phyloP scores from a whole-genome alignment of 345 rosid genomes.

The Pistacia integerrima region DNA sequence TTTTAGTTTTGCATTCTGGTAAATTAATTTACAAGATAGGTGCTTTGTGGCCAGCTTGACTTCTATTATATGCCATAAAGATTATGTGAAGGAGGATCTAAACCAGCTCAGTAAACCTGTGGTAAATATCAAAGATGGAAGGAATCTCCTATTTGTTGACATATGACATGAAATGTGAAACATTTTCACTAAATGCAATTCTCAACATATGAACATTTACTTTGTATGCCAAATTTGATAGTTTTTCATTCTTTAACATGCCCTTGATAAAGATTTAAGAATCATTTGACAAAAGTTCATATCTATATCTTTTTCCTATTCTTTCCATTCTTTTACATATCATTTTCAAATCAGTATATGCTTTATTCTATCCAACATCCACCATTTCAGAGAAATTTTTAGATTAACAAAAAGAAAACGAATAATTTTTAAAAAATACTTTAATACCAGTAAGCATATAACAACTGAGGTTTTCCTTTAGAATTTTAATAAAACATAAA shows the following conservation, averaged over 20 bases:
- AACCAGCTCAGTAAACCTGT: background rate
- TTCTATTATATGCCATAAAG: background rate
- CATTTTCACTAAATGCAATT: slow-evolving; percentile 1
- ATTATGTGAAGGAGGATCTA: background rate
- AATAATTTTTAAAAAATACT: background rate
- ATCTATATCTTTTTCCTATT: no score
- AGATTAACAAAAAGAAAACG: no score
- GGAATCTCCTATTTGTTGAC: background rate
- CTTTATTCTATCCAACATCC: no score
- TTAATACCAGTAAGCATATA: background rate
- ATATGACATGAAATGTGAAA: background rate
- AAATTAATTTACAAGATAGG: background rate
- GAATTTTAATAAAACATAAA: background rate
- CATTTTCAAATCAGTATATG: no score
- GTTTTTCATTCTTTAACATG: background rate
- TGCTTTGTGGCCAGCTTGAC: background rate
- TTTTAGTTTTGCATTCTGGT: background rate
- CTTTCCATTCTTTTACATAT: no score
- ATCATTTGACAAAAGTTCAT: no score
- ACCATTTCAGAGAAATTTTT: no score
- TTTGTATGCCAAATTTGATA: background rate
- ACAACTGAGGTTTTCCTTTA: background rate
- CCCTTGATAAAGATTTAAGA: background rate
- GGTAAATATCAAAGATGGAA: background rate
- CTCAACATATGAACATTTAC: background rate